Base-by-base conservation (phyloP, 805 yeast genomes). In the Pichia californica region DNA sequence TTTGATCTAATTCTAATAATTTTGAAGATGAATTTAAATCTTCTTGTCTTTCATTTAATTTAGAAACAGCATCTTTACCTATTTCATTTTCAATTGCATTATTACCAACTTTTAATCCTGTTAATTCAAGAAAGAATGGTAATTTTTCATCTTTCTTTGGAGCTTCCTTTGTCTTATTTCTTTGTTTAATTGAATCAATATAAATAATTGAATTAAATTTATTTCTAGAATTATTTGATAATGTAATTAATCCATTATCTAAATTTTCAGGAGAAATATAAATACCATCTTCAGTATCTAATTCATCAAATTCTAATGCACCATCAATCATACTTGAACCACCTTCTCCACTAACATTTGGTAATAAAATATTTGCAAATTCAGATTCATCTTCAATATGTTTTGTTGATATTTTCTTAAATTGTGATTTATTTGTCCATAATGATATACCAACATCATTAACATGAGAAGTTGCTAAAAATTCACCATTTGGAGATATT, bases 371-470 rank as follows among this genome's bases (percentile, higher is more conserved):
- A 32, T 64, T 67, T 3, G 77, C 66, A 53, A 88, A 89, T 19
- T 84, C 93, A 11, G 76, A 79, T 52, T 83, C 93, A 38, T 81
- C 81, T 37, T 81, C 81, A 23, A 91, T 70, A 45, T 78, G 84
- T 53, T 89, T 77, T 1, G 88, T 78, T 1, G 91, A 79, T 15
- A 87, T 72, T 0, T 87, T 79, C 50, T 69, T 74, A 62, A 89
- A 88, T 63, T 88, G 95, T 0, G 96, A 79, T 55, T 81, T 74
- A 61, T 89, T 88, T 7, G 95, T 83, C 99, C 99, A 93, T 44
- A 94, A 67, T 41, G 85, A 79, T 46, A 93, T 81, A 25, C 99
- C 99, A 47, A 84, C 83, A 10, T 93, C 95, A 19, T 78, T 71
- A 16, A 88, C 96, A 64, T 93, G 98, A 0, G 95, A 73, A 0